Evolutionary conservation across 208 protist species (phyloP).

Genomic region (Crithidia thermophila): DNA sequence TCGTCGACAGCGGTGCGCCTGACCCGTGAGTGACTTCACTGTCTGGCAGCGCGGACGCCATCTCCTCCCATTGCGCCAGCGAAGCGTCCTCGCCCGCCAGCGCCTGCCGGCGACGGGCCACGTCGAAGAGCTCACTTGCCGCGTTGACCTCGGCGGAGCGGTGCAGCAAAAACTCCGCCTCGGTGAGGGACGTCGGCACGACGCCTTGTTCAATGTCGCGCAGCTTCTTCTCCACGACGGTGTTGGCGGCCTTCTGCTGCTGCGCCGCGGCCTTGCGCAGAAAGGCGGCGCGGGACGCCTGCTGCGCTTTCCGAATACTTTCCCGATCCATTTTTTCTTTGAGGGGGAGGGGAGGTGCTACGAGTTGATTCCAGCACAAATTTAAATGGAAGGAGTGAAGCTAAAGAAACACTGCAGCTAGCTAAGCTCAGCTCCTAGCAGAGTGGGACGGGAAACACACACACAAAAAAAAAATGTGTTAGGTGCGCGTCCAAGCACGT

Average conservation of each 20-base stretch:
- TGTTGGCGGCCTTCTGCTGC: constrained; percentile 63
- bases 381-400: constrained; percentile 3
- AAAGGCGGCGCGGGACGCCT: constrained; percentile 76
- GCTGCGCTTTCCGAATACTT: constrained; percentile 51
- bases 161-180: constrained; percentile 72
- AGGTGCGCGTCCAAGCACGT: too few relatives aligned
- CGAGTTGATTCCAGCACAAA: too few relatives aligned
- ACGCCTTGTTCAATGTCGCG: constrained; percentile 82
- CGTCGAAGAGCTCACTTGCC: constrained; percentile 57
- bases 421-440: not conserved
- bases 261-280: constrained; percentile 61
- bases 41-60: constrained; percentile 3
- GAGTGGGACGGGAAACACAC: not conserved
- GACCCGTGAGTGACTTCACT: not conserved
- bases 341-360: not conserved
- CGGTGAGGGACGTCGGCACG: constrained; percentile 50
- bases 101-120: constrained; percentile 57
- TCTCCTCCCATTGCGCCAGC: constrained; percentile 12
- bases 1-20: not conserved
- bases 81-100: constrained; percentile 38
- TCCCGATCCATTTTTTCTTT: constrained; percentile 57
- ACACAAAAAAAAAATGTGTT: not conserved
- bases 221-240: constrained; percentile 74
- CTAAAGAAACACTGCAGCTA: not conserved
- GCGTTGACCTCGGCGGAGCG: constrained; percentile 69